Evolutionary conservation across 2,329 filamentous ascomycete species (phyloP).

Genomic region (Pyricularia pennisetigena): DNA sequence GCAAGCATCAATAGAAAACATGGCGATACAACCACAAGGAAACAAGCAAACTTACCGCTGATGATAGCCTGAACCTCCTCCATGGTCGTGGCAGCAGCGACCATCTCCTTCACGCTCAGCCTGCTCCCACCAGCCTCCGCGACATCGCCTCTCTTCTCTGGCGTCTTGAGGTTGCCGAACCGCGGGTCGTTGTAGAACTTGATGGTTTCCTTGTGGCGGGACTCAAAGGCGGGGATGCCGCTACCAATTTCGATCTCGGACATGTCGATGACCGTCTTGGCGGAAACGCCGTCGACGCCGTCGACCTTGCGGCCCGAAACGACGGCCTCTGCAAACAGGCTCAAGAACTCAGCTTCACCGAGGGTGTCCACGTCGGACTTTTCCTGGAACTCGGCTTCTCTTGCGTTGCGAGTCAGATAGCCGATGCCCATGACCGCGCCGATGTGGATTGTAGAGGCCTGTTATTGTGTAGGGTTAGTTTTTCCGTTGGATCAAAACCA

Average conservation of each 20-base stretch:
- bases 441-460: conserved; percentile 24
- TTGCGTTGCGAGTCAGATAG: conserved; percentile 19
- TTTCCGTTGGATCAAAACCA: not conserved
- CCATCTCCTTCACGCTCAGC: not conserved
- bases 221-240: conserved; percentile 5
- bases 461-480: not conserved
- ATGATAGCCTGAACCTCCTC: not conserved
- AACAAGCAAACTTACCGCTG: not conserved
- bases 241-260: not conserved
- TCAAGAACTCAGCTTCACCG: not conserved
- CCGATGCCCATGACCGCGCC: conserved; percentile 29
- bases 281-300: not conserved
- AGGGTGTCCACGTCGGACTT: not conserved
- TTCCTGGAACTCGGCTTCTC: conserved; percentile 5
- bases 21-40: not conserved
- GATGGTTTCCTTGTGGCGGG: conserved; percentile 2
- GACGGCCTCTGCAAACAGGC: conserved; percentile 5
- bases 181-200: not conserved
- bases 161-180: not conserved
- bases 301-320: not conserved
- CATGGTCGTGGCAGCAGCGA: not conserved
- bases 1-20: no score
- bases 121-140: not conserved
- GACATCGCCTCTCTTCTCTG: not conserved
- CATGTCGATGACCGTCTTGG: not conserved